Base-by-base conservation (phyloP, 2,329 filamentous ascomycete species). In the Purpureocillium lavendulum region DNA sequence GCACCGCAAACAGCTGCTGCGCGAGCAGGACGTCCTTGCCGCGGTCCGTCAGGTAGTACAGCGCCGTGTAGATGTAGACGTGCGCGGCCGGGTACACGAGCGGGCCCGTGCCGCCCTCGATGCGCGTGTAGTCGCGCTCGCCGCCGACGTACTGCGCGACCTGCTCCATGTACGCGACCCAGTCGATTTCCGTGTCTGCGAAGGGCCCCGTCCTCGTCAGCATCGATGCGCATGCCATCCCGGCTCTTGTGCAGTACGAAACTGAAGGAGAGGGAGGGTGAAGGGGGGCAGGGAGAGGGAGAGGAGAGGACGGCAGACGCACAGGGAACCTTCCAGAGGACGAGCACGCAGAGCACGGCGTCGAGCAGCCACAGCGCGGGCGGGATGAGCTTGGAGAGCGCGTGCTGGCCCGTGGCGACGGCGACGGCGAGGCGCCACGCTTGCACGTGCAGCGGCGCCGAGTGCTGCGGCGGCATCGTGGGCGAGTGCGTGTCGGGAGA, bases 121-220 rank as follows among this genome's bases (percentile, higher is more conserved):
- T 89, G 42, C 80, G 74, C 44, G 77, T 78, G 61, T 98, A 98
- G 62, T 96, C 83, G 57, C 85, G 80, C 68, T 97, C 89, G 54
- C 92, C 92, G 14, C 77, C 71, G 34, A 89, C 66, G 55, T 84
- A 92, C 51, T 89, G 80, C 31, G 75, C 65, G 33, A 97, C 73
- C 56, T 98, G 92, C 59, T 96, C 76, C 89, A 98, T 97, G 62
- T 98, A 98, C 1, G 92, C 87, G 43, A 74, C 75, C 90, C 90
- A 98, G 65, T 98, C 92, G 55, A 98, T 98, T 62, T 98, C 92
- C 33, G 92, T 98, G 59, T 98, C 92, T 73, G 36, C 24, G n/a
- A n/a, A n/a, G n/a, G n/a, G n/a, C n/a, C n/a, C n/a, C n/a, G n/a
- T n/a, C n/a, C n/a, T n/a, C n/a, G n/a, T n/a, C n/a, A n/a, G n/a